Evolutionary conservation across 768 basidiomycete species (phyloP).

Genomic region (Punctularia strigosozonata): DNA sequence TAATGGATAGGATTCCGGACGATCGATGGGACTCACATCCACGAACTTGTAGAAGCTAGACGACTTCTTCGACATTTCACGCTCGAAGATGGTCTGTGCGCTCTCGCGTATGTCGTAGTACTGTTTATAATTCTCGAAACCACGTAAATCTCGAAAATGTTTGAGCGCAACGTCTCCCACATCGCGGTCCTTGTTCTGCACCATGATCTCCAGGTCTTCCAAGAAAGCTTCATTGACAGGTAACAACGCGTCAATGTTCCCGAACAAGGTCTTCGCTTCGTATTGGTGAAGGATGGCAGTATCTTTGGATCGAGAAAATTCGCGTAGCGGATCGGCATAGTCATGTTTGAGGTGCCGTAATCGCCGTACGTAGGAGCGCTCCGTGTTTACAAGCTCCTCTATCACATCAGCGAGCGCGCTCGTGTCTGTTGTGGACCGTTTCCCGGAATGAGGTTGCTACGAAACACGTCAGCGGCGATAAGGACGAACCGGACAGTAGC

Average conservation of each 20-base stretch:
- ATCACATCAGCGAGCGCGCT: constrained; percentile 63
- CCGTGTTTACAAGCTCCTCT: constrained; percentile 81
- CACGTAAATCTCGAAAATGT: constrained; percentile 75
- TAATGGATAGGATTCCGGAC: background rate
- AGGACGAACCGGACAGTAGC: background rate
- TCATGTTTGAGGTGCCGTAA: constrained; percentile 73
- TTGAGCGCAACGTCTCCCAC: constrained; percentile 78
- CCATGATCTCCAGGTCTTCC: constrained; percentile 70
- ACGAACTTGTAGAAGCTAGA: constrained; percentile 80
- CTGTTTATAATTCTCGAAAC: constrained; percentile 85
- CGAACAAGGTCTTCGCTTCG: constrained; percentile 88
- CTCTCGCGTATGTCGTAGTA: constrained; percentile 92
- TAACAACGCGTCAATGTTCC: constrained; percentile 83
- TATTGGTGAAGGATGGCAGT: constrained; percentile 83
- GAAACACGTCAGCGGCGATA: background rate
- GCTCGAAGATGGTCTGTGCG: constrained; percentile 79
- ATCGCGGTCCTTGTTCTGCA: constrained; percentile 50
- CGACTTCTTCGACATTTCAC: constrained; percentile 67
- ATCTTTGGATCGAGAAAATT: constrained; percentile 73
- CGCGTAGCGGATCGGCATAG: constrained; percentile 86
- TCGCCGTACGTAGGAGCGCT: constrained; percentile 79
- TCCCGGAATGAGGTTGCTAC: constrained; percentile 22
- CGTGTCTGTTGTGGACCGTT: constrained; percentile 52
- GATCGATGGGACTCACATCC: constrained; percentile 53
- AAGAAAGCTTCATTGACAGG: constrained; percentile 87